Base-by-base conservation (phyloP, 2,329 filamentous ascomycete species). In the Aspergillus sp. region DNA sequence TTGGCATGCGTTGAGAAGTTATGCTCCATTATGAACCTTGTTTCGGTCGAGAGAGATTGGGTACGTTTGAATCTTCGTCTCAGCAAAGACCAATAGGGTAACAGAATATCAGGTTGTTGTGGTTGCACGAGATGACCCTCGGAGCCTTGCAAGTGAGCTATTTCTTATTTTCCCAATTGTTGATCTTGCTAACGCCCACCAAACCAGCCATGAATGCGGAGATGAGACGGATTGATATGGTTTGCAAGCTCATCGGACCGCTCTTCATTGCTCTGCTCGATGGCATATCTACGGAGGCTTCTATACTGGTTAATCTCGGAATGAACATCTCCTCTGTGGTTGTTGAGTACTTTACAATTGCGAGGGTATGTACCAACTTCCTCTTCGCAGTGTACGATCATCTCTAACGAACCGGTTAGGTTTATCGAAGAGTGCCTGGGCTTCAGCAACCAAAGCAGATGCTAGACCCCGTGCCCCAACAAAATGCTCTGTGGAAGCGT, bases 11-110 rank as follows among this genome's bases (percentile, higher is more conserved):
- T 88, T 1, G 90, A 92, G 73, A 92, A 92, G 70, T 73, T 91
- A 9, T 81, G 80, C 14, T 81, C 86, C 1, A 80, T 87, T 6
- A 81, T 86, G 71, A 92, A 91, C 69, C 79, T 85, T 0, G 84
- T 92, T 0, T 80, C 89, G 0, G 82, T 92, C 0, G 90, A 92
- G 71, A 79, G 86, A 67, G 90, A 92, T 66, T 91, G 89, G 89
- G 75, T 79, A 62, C 7, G 7, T 29, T 29, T 29, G 20, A 22
- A 4, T 11, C 12, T 4, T 14, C 16, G 20, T 50, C 10, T 50
- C 2, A 4, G 24, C 11, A 11, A 12, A 20, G 31, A 22, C 56
- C 18, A 6, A 16, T 14, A 45, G 12, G 12, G 18, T 22, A 11
- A 50, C 62, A 59, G 14, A 12, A 26, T 20, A 2, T 6, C 11